Conservation (phyloP, 1,284 basidiomycete genomes). For the Neonothopanus nambi region DNA sequence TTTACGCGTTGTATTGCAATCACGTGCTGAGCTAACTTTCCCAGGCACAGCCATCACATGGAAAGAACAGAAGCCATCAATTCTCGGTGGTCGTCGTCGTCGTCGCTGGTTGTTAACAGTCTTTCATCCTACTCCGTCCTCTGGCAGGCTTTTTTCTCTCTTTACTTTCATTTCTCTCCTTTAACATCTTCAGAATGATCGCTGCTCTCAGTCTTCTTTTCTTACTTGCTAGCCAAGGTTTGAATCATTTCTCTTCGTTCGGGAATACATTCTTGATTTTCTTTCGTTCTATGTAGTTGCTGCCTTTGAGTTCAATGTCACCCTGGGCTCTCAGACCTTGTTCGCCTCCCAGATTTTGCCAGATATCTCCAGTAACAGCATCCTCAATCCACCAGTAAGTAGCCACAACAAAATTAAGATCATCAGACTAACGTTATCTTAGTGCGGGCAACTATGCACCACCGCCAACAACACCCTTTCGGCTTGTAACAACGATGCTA, state of each 20-base stretch:
- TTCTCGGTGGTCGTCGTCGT: constrained; percentile 16
- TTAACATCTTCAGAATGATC: constrained; percentile 29
- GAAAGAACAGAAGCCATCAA: background rate
- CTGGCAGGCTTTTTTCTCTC: constrained; percentile 36
- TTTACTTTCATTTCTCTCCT: constrained; percentile 11
- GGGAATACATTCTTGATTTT: background rate
- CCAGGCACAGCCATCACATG: too few species aligned
- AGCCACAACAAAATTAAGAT: background rate
- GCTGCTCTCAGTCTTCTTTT: constrained; percentile 33
- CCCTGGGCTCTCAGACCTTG: constrained; percentile 42
- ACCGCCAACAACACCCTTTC: constrained; percentile 36
- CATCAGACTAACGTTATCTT: too few species aligned
- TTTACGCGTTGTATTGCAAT: background rate
- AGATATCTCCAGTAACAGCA: background rate
- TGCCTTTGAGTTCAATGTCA: constrained; percentile 49
- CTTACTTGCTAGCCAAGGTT: constrained; percentile 58
- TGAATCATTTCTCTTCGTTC: constrained; percentile 7
- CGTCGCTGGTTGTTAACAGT: background rate
- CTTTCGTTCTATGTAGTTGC: constrained; percentile 28
- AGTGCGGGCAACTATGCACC: constrained; percentile 32
- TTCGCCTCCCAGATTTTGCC: constrained; percentile 45
- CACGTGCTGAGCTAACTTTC: too few species aligned
- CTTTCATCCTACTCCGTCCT: constrained; percentile 25
- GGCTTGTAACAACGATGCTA: constrained; percentile 39
- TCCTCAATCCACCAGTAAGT: background rate